Conservation (phyloP, 805 yeast genomes). For the Diddensiella transvaalensis region DNA sequence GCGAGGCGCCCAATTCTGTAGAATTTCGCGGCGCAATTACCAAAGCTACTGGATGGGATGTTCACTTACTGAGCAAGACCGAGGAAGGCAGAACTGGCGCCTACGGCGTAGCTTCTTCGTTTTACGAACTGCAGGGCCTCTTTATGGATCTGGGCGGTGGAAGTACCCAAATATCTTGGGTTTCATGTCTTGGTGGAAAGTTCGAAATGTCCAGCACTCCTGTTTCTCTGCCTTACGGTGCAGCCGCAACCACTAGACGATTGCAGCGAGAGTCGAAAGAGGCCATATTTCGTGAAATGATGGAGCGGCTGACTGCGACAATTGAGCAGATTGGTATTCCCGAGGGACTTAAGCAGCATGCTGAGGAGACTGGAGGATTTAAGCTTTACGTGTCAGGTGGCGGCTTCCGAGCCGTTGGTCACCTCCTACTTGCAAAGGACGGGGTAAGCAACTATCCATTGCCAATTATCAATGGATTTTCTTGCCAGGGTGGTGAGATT, state of each 20-base stretch:
- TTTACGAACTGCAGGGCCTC: slow-evolving; percentile 61
- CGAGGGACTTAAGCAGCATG: slow-evolving; percentile 45
- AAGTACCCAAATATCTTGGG: slow-evolving; percentile 67
- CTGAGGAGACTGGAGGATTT: slow-evolving; percentile 55
- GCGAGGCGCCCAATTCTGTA: slow-evolving; percentile 62
- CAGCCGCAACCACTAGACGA: slow-evolving; percentile 61
- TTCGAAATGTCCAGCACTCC: slow-evolving; percentile 54
- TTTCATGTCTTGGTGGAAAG: slow-evolving; percentile 52
- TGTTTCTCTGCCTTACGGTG: slow-evolving; percentile 68
- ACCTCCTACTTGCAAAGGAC: slow-evolving; percentile 44
- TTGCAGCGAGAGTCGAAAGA: slow-evolving; percentile 49
- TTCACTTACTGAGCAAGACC: slow-evolving; percentile 53
- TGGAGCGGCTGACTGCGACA: slow-evolving; percentile 48
- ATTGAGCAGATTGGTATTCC: slow-evolving; percentile 53
- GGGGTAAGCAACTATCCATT: slow-evolving; percentile 59
- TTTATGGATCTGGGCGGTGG: slow-evolving; percentile 77
- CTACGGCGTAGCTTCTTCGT: slow-evolving; percentile 71
- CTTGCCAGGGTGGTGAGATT: slow-evolving; percentile 48
- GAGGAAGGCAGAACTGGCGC: slow-evolving; percentile 68
- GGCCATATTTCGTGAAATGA: slow-evolving; percentile 51
- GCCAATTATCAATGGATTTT: slow-evolving; percentile 66
- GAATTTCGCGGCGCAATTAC: slow-evolving; percentile 55
- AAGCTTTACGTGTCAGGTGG: slow-evolving; percentile 70
- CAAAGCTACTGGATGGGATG: slow-evolving; percentile 64
- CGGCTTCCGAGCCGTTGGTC: slow-evolving; percentile 69